A percentile compares a stretch with the other conserved stretches of the same genome.
Evolutionary conservation across 768 basidiomycete genomes (phyloP).

Genomic region (Sarcodon aspratus): DNA sequence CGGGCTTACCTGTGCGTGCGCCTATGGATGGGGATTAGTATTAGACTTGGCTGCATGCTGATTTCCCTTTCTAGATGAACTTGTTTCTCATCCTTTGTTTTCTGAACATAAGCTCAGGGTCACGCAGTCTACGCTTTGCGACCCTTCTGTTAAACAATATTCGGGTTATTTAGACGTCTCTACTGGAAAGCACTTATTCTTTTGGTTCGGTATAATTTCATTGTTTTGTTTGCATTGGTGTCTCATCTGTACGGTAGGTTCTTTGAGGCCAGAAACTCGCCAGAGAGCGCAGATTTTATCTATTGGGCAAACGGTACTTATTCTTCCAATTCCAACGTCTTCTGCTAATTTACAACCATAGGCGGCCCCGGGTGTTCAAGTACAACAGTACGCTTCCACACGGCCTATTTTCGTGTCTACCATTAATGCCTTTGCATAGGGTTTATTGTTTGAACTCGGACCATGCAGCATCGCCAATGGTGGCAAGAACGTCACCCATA

Average conservation of each 20-base stretch:
- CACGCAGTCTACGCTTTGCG: constrained; percentile 65
- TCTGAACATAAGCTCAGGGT: constrained; percentile 48
- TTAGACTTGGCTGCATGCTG: neutral
- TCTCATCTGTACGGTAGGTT: constrained; percentile 12
- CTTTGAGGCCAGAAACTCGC: constrained; percentile 15
- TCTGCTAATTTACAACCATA: neutral
- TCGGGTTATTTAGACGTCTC: constrained; percentile 37
- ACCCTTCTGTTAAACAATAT: constrained; percentile 49
- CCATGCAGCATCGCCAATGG: constrained; percentile 13
- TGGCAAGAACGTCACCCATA: constrained; percentile 13
- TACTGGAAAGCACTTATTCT: constrained; percentile 38
- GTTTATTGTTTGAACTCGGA: constrained; percentile 14
- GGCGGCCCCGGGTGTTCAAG: constrained; percentile 14
- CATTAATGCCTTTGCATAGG: neutral
- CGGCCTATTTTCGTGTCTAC: too few relatives aligned
- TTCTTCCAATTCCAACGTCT: too few relatives aligned
- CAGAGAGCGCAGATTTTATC: constrained; percentile 15
- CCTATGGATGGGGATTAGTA: neutral
- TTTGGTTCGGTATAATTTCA: constrained; percentile 25
- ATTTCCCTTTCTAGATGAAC: constrained; percentile 37
- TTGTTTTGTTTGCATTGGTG: neutral
- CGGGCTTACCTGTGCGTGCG: constrained; percentile 56
- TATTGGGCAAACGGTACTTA: constrained; percentile 13
- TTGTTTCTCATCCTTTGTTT: constrained; percentile 41
- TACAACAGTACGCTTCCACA: neutral